phyloP scores from a whole-genome alignment of 225 moss, liverwort and hornwort species.

The Polytrichum commune region DNA sequence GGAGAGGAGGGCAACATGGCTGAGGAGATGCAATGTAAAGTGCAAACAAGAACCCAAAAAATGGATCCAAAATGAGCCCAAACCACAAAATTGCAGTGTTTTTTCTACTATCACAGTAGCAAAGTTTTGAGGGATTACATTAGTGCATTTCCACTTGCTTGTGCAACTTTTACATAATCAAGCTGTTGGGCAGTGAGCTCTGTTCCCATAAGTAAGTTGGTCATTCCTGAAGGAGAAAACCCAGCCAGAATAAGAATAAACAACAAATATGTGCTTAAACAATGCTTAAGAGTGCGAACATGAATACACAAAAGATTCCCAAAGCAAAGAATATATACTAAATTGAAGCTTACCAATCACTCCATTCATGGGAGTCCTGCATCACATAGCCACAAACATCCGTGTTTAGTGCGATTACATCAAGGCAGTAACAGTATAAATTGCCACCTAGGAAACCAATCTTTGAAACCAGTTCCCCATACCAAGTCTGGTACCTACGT shows the following conservation, averaged over 20 bases:
- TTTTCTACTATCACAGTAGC: too few species aligned
- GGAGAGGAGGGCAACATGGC: too few species aligned
- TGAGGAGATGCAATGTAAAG: too few species aligned
- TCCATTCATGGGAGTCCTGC: conserved; percentile 89
- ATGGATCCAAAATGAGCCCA: too few species aligned
- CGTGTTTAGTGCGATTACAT: neutral
- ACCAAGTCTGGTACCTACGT: neutral
- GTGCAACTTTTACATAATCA: conserved; percentile 76
- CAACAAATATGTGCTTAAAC: neutral
- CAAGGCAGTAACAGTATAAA: too few species aligned
- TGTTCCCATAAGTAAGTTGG: conserved; percentile 73
- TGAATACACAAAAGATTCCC: too few species aligned
- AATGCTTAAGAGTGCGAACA: too few species aligned
- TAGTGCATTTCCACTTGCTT: conserved; percentile 73
- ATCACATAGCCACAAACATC: conserved; percentile 18
- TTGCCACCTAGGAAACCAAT: neutral
- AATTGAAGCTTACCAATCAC: conserved; percentile 58
- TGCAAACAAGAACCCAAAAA: too few species aligned
- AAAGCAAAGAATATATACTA: too few species aligned
- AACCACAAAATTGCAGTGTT: too few species aligned
- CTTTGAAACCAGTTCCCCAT: neutral
- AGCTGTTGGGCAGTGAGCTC: conserved; percentile 70
- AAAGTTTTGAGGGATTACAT: conserved; percentile 33
- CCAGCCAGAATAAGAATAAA: neutral
- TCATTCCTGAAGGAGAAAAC: conserved; percentile 49